Evolutionary conservation across 163 green algal genomes (phyloP), one percentile per base, ranked within the genome.

Genomic region (Volvox carteri): DNA sequence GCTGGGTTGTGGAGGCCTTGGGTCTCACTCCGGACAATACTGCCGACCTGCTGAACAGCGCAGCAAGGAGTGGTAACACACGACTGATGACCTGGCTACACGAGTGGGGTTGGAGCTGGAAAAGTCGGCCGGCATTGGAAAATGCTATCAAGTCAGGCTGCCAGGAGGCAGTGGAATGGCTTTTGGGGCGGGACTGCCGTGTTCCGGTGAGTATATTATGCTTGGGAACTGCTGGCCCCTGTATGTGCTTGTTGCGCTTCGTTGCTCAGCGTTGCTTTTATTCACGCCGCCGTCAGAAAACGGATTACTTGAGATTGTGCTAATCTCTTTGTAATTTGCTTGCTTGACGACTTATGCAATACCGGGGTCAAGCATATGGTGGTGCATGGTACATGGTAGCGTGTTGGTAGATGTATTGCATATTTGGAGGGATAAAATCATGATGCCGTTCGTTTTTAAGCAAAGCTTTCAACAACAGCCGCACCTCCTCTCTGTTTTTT

Each of bases 161-260:
- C 62, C 30, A 74, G n/a, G 62, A 74, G 62, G 62, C n/a, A 7
- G 30, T 74, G 62, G 62, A 74, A 33, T 74, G 62, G 62, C 30
- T 74, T n/a, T 6, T 74, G 62, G n/a, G 44, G 62, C 28, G 23
- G 62, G n/a, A 33, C 62, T 74, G 62, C n/a, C 62, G 30, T 7
- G 4, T 74, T n/a, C n/a, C n/a, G 62, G 62, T 74, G 62, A 16
- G 62, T 58, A 58, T 58, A 11, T 11, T 23, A 11, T 58, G 14
- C 48, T 14, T 11, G 14, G 48, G 48, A 14, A 58, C 48, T 11
- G 14, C 12, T 11, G 12, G 48, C 12, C 11, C 48, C 48, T 58
- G 14, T 14, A 58, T 58, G 14, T 14, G n/a, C 48, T 58, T 23
- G 48, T 58, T 11, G 48, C 48, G 12, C 12, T 58, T 11, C 14